A percentile compares a stretch with the other conserved stretches of the same genome.
Conservation (phyloP, 345 rosid genomes). For the Dipteronia dyeriana region DNA sequence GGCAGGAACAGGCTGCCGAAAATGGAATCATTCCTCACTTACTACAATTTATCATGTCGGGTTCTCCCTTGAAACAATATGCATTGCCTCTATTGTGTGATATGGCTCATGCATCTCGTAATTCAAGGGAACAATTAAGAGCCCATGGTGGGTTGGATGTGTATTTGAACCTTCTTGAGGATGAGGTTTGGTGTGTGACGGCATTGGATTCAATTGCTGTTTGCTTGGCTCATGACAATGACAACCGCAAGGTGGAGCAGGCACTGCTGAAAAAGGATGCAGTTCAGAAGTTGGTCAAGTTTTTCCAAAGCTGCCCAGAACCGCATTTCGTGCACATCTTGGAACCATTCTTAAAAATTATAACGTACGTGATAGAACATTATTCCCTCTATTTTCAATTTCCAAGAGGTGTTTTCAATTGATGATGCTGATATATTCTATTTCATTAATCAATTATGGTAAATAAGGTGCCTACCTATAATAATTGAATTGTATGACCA, state of each 20-base stretch:
- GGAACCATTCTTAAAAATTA: conserved; percentile 98
- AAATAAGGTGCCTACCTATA: neutral
- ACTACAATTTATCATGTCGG: conserved; percentile 79
- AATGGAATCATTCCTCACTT: conserved; percentile 98
- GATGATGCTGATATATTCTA: neutral
- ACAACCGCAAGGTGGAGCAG: conserved; percentile 92
- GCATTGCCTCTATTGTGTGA: conserved; percentile 95
- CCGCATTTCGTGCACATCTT: conserved; percentile 91
- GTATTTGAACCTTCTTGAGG: conserved; percentile 86
- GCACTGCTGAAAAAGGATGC: conserved; percentile 90
- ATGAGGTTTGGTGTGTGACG: conserved; percentile 83
- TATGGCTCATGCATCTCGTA: conserved; percentile 99
- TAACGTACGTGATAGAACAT: conserved; percentile 56
- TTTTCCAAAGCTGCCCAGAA: conserved; percentile 94
- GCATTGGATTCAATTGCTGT: conserved; percentile 97
- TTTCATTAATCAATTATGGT: neutral
- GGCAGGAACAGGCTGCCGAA: conserved; percentile 99
- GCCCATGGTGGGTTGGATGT: conserved; percentile 98
- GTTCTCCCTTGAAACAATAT: conserved; percentile 72
- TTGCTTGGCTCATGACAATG: conserved; percentile 98
- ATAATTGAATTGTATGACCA: neutral
- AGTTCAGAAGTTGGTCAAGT: conserved; percentile 80
- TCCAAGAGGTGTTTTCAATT: neutral
- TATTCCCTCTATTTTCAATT: conserved; percentile 2
- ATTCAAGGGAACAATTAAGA: conserved; percentile 94